Evolutionary conservation across 805 yeast genomes (phyloP).

Genomic region (Lipomyces starkeyi): DNA sequence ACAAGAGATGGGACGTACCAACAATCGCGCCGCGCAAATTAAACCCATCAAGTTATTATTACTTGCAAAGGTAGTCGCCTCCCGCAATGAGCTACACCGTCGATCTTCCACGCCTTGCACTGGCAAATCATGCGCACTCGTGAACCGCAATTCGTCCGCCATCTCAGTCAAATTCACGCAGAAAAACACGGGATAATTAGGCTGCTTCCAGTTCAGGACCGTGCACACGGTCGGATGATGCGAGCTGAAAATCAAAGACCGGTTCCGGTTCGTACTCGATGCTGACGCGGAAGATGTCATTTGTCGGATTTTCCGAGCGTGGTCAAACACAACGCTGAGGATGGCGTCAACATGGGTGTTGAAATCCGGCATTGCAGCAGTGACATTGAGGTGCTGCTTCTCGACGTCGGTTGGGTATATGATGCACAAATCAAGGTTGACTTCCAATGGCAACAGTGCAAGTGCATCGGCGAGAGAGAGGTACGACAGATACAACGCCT

Average conservation of each 20-base stretch:
- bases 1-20: slow-evolving; percentile 47
- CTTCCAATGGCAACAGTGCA: slow-evolving; percentile 58
- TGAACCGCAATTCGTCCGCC: slow-evolving; percentile 42
- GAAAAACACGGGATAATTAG: slow-evolving; percentile 93
- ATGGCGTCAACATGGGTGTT: slow-evolving; percentile 79
- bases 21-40: slow-evolving; percentile 71
- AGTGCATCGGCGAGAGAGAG: slow-evolving; percentile 68
- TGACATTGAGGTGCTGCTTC: slow-evolving; percentile 32
- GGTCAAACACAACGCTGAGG: slow-evolving; percentile 73
- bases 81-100: slow-evolving; percentile 67
- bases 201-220: slow-evolving; percentile 96
- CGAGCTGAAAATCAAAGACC: slow-evolving; percentile 79
- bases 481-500: slow-evolving; percentile 49
- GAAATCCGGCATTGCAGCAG: slow-evolving; percentile 52
- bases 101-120: slow-evolving; percentile 42
- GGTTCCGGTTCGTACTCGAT: slow-evolving; percentile 38
- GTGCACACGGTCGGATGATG: slow-evolving; percentile 90
- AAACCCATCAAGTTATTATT: slow-evolving; percentile 85
- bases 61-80: slow-evolving; percentile 80
- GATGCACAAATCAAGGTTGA: slow-evolving; percentile 75
- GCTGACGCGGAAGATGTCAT: slow-evolving; percentile 40
- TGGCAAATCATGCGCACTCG: slow-evolving; percentile 43
- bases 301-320: slow-evolving; percentile 57
- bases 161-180: slow-evolving; percentile 56
- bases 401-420: slow-evolving; percentile 72